Base-by-base conservation (phyloP, 1,284 basidiomycete species). In the Pseudozyma hubeiensis region DNA sequence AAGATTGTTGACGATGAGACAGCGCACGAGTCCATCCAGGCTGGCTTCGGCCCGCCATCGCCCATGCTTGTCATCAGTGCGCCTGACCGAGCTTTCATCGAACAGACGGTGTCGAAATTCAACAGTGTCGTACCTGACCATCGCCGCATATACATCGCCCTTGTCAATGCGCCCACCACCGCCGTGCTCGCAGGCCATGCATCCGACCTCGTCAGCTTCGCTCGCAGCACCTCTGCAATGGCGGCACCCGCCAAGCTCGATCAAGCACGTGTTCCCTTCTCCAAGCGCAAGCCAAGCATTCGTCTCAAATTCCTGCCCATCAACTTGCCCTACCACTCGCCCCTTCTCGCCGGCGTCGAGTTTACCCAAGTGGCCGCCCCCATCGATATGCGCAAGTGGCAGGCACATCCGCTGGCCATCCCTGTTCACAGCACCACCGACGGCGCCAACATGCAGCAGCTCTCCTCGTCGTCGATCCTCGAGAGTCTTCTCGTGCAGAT, bases 251-350 rank as follows among this genome's bases (percentile, higher is more conserved):
- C 88, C 17, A 93, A 93, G 41, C 87, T 91, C 44, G 95, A 99
- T 81, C 96, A 98, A 86, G 92, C 91, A 92, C 85, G 90, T 70
- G 87, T 90, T 8, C 93, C 94, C 19, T 96, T 91, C 87, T 94
- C 93, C 35, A 94, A 98, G 87, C 90, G 97, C 81, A 96, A 97
- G 86, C 91, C 93, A 9, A 92, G 93, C 11, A 97, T 99, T 86
- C 92, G 90, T 54, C 90, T 93, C 66, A 90, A 96, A 50, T 99
- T 98, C 88, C 87, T 99, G 79, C 92, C 93, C 33, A 92, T 98
- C 81, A 92, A 91, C 70, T 94, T 95, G 0, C 97, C 96, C 0
- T 99, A 94, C 87, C 96, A 99, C 87, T 95, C 93, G 84, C 87
- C 87, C 37, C 96, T 97, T 85, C 88, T 99, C 53, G 81, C 84